Conservation (phyloP, 1,139 yeast species). For the Insectozyma bohioensis region DNA sequence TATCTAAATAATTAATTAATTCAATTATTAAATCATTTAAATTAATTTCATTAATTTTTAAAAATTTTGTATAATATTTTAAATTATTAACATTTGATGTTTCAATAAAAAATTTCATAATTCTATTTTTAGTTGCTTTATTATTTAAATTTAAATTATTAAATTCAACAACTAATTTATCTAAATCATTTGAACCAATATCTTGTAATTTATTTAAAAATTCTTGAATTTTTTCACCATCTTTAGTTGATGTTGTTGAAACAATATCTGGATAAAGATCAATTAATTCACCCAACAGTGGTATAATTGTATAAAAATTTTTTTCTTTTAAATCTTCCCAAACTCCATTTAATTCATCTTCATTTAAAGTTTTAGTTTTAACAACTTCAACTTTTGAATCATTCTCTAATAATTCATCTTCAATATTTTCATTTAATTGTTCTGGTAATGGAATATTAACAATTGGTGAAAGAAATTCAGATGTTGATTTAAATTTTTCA, state of each 20-base stretch:
- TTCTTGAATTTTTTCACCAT: slow-evolving; percentile 46
- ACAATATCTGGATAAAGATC: slow-evolving; percentile 20
- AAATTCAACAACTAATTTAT: slow-evolving; percentile 56
- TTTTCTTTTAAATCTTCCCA: slow-evolving; percentile 72
- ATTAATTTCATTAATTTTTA: slow-evolving; percentile 54
- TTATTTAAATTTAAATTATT: slow-evolving; percentile 56
- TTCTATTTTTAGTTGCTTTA: slow-evolving; percentile 68
- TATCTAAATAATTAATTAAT: slow-evolving; percentile 55
- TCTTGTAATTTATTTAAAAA: slow-evolving; percentile 48
- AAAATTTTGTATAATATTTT: slow-evolving; percentile 61
- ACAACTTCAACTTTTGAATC: slow-evolving; percentile 25
- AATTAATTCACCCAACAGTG: slow-evolving; percentile 28
- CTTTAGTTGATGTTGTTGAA: slow-evolving; percentile 15
- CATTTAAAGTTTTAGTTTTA: slow-evolving; percentile 22
- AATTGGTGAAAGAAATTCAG: slow-evolving; percentile 46
- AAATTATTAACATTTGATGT: slow-evolving; percentile 46
- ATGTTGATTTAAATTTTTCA: slow-evolving; percentile 46
- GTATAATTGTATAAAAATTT: slow-evolving; percentile 53
- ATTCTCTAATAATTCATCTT: slow-evolving; percentile 19
- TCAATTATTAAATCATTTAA: slow-evolving; percentile 57
- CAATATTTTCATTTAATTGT: slow-evolving; percentile 16
- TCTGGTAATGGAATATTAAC: slow-evolving; percentile 34
- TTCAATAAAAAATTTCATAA: slow-evolving; percentile 55
- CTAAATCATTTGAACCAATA: slow-evolving; percentile 51
- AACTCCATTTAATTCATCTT: slow-evolving; percentile 31